Evolutionary conservation across 805 yeast species (phyloP).

Genomic region (Lipomyces mesembrius): DNA sequence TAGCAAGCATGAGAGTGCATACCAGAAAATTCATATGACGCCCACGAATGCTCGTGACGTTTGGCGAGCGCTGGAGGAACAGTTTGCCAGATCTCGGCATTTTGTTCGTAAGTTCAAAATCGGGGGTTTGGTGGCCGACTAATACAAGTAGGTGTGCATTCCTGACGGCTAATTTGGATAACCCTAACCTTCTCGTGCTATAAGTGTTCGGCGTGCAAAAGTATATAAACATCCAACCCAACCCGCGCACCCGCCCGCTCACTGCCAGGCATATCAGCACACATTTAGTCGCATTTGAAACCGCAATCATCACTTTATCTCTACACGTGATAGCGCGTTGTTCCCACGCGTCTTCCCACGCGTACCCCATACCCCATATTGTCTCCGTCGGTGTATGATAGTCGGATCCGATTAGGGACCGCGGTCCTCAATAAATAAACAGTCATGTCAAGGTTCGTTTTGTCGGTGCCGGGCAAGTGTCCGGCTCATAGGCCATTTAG

Average conservation of each 20-base stretch:
- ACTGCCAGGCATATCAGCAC: neutral
- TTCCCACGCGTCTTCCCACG: constrained; percentile 16
- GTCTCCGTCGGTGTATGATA: neutral
- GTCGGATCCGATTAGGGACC: neutral
- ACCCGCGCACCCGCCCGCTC: constrained; percentile 22
- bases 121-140: too few relatives aligned
- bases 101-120: too few relatives aligned
- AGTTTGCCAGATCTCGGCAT: too few relatives aligned
- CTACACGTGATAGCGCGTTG: constrained; percentile 9
- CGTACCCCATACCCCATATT: constrained; percentile 2
- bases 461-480: neutral
- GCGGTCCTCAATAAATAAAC: neutral
- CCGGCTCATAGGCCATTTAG: constrained; percentile 1
- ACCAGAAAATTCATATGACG: too few relatives aligned
- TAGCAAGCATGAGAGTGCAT: too few relatives aligned
- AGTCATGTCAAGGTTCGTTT: constrained; percentile 29
- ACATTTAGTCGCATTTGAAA: neutral
- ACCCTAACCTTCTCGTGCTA: too few relatives aligned
- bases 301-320: neutral
- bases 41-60: too few relatives aligned
- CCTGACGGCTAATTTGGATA: too few relatives aligned
- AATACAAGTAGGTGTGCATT: too few relatives aligned
- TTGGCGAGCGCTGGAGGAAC: too few relatives aligned
- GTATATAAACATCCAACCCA: constrained; percentile 28
- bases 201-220: constrained; percentile 1